Percentiles rank a stretch among this genome's conserved stretches.
These are phyloP conservation scores for Termitomyces sp. DNA, from an alignment of 768 basidiomycete species.

Conservation along the genomic window DNA sequence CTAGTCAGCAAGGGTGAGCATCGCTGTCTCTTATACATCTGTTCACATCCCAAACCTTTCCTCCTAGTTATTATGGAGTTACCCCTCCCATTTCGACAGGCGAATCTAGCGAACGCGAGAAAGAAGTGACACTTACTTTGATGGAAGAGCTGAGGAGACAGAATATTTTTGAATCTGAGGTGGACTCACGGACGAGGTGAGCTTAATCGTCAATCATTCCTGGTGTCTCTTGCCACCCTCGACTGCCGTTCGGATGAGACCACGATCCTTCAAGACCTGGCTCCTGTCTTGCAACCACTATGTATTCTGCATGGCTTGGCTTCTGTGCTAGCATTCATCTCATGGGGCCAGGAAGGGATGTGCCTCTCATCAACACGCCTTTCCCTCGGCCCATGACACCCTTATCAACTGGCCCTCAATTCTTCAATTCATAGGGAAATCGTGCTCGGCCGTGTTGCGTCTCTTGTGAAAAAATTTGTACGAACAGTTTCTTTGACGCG, in stretches of 20 bases:
- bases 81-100: conserved; percentile 78
- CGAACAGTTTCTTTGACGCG: conserved; percentile 68
- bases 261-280: conserved; percentile 7
- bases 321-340: background rate
- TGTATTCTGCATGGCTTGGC: conserved; percentile 3
- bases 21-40: background rate
- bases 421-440: conserved; percentile 61
- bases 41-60: conserved; percentile 7
- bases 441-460: conserved; percentile 84
- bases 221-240: conserved; percentile 6
- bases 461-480: conserved; percentile 91
- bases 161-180: conserved; percentile 85
- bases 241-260: conserved; percentile 4
- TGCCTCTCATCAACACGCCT: conserved; percentile 4
- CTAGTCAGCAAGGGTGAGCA: conserved; percentile 24
- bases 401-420: conserved; percentile 11
- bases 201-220: conserved; percentile 20
- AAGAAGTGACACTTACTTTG: conserved; percentile 75
- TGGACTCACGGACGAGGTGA: conserved; percentile 85
- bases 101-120: conserved; percentile 74
- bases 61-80: conserved; percentile 65
- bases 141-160: conserved; percentile 88
- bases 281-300: background rate
- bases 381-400: background rate
- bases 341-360: conserved; percentile 7